Conservation (phyloP, 2,329 filamentous ascomycete genomes). For the Colletotrichum sp. region DNA sequence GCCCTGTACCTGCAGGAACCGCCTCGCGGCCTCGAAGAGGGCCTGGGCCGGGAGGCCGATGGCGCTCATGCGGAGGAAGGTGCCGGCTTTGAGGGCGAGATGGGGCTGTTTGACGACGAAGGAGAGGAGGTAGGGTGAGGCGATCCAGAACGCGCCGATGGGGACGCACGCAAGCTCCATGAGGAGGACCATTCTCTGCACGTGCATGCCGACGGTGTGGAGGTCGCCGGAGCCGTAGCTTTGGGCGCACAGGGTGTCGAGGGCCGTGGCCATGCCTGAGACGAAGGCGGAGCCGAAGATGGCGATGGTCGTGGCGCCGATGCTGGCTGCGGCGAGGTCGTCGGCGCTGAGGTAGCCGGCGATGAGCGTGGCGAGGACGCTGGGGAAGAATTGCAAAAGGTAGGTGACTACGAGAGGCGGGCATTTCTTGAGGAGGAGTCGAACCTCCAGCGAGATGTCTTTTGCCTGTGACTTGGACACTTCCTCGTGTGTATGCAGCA, state of each 20-base stretch:
- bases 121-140: constrained; percentile 48
- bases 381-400: constrained; percentile 53
- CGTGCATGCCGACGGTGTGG: constrained; percentile 55
- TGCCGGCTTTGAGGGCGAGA: constrained; percentile 53
- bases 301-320: constrained; percentile 58
- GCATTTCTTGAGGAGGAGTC: constrained; percentile 36
- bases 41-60: constrained; percentile 58
- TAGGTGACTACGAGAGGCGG: constrained; percentile 56
- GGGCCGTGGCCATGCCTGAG: constrained; percentile 54
- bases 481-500: neutral
- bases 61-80: constrained; percentile 52
- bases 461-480: rapidly evolving
- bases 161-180: constrained; percentile 53
- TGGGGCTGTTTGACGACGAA: constrained; percentile 52
- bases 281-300: constrained; percentile 56
- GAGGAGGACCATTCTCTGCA: constrained; percentile 56
- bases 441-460: neutral
- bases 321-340: constrained; percentile 55
- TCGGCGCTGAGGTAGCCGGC: constrained; percentile 57
- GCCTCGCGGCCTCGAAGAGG: constrained; percentile 57
- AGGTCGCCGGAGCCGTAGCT: constrained; percentile 54
- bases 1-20: constrained; percentile 60
- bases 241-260: constrained; percentile 57
- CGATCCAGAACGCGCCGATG: constrained; percentile 53
- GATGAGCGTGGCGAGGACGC: constrained; percentile 54